phyloP scores from a whole-genome alignment of 192 early-diverging fungal species.

The Backusella sp. region DNA sequence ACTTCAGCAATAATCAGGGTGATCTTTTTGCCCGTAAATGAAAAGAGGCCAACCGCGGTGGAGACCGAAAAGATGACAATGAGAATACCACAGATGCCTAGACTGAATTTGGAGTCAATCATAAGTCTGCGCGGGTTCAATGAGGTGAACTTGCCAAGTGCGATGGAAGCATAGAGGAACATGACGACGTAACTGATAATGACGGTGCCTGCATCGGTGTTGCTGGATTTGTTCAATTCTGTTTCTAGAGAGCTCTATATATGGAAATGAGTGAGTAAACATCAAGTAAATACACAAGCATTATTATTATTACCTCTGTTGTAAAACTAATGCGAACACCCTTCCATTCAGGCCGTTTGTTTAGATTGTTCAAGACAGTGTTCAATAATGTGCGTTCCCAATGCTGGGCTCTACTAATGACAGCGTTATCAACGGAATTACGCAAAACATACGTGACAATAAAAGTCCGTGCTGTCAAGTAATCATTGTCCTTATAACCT shows the following conservation, averaged over 20 bases:
- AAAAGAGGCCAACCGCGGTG: slow-evolving; percentile 61
- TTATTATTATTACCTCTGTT: slow-evolving; percentile 42
- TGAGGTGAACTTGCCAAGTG: slow-evolving; percentile 46
- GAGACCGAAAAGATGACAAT: slow-evolving; percentile 62
- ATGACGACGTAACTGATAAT: slow-evolving; percentile 58
- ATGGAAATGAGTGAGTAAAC: not conserved
- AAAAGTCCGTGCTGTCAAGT: slow-evolving; percentile 47
- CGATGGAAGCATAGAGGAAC: slow-evolving; percentile 64
- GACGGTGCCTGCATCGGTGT: slow-evolving; percentile 57
- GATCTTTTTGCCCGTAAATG: slow-evolving; percentile 56
- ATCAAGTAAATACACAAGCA: too few species aligned
- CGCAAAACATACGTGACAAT: slow-evolving; percentile 59
- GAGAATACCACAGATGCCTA: slow-evolving; percentile 58
- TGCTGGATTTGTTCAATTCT: slow-evolving; percentile 61
- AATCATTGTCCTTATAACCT: slow-evolving; percentile 43
- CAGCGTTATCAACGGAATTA: slow-evolving; percentile 45
- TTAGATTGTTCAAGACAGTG: slow-evolving; percentile 32
- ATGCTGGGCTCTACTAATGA: slow-evolving; percentile 45
- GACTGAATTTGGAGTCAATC: slow-evolving; percentile 61
- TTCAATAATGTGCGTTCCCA: slow-evolving; percentile 53
- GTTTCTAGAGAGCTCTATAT: slow-evolving; percentile 52
- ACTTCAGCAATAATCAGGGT: slow-evolving; percentile 70
- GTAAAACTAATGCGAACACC: slow-evolving; percentile 50
- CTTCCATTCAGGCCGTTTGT: slow-evolving; percentile 34
- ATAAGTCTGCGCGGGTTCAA: slow-evolving; percentile 40